Evolutionary conservation across 495 filamentous ascomycete species (phyloP), one percentile per base, ranked within the genome.

Genomic region (Penicillium nucicola): DNA sequence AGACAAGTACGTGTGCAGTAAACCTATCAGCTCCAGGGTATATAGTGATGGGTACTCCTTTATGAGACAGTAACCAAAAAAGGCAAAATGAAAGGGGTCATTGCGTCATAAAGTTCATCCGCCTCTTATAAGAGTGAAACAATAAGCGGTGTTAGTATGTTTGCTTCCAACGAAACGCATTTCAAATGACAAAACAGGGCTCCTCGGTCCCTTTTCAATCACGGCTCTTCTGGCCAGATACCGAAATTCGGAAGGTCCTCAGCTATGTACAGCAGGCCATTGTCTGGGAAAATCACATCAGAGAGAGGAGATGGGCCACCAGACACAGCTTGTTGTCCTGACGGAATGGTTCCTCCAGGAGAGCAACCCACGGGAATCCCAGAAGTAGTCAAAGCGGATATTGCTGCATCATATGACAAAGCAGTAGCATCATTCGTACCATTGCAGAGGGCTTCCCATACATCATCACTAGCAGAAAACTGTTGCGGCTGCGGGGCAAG

Each of bases 321-420:
- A 4, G 56, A 56, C 0, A 43, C 49, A 4, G 54, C 22, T 3
- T 44, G 49, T 12, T 51, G 55, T 14, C 50, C 55, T 1, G 58
- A 18, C 11, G 64, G 65, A 35, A 69, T 60, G 5, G 75, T 74
- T 0, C 69, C 61, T 30, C 75, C 74, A 10, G 70, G 70, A 11
- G 75, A 75, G 33, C 64, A 71, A 22, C 62, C 62, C 9, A 69
- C 58, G 4, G 74, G 69, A 36, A 76, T 66, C 0, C 75, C 71
- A 1, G 73, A 73, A 11, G 70, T 77, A 4, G 70, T 74, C 4
- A 84, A 61, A 12, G 78, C 71, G 7, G 77, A 72, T 17, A 82
- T 77, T 7, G 76, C 76, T 42, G 57, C 67, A 60, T 65, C 75
- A 48, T 59, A 77, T 31, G 60, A 64, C 38, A 64, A 51, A 42